phyloP scores from a whole-genome alignment of 2,329 filamentous ascomycete genomes.

The Sporothrix humicola region DNA sequence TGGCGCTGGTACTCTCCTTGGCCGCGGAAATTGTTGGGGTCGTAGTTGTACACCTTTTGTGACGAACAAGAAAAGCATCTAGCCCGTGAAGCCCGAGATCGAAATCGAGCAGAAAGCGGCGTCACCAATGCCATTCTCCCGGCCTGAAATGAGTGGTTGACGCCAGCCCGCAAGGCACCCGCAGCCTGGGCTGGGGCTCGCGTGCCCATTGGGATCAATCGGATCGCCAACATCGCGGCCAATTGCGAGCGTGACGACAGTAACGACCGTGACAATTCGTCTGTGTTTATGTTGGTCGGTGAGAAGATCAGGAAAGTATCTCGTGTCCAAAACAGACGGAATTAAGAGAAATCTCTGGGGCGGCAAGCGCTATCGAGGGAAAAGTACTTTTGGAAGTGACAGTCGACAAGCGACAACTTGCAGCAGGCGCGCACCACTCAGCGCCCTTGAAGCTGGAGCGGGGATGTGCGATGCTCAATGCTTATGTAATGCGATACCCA shows the following conservation, averaged over 20 bases:
- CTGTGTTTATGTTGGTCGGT: neutral
- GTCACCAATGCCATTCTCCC: neutral
- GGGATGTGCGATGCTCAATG: neutral
- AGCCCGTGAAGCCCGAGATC: neutral
- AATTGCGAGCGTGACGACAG: neutral
- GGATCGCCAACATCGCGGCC: constrained; percentile 15
- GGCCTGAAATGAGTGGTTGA: neutral
- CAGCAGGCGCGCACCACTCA: constrained; percentile 3
- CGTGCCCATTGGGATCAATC: constrained; percentile 10
- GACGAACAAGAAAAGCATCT: constrained; percentile 23
- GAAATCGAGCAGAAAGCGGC: neutral
- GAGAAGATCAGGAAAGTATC: neutral
- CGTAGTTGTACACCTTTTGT: constrained; percentile 34
- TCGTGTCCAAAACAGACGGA: neutral
- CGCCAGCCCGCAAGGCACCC: neutral
- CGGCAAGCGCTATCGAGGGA: no score
- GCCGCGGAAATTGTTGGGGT: constrained; percentile 29
- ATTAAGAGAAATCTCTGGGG: neutral
- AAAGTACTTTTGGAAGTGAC: no score
- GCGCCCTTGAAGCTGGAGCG: constrained; percentile 1
- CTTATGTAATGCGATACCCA: constrained; percentile 16
- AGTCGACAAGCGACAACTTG: no score
- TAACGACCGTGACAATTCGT: neutral
- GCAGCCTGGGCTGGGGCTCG: neutral
- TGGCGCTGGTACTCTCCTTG: constrained; percentile 14